These are phyloP conservation scores for Anthoceros angustus DNA, from an alignment of 225 moss, liverwort and hornwort genomes.

Conservation along the genomic window DNA sequence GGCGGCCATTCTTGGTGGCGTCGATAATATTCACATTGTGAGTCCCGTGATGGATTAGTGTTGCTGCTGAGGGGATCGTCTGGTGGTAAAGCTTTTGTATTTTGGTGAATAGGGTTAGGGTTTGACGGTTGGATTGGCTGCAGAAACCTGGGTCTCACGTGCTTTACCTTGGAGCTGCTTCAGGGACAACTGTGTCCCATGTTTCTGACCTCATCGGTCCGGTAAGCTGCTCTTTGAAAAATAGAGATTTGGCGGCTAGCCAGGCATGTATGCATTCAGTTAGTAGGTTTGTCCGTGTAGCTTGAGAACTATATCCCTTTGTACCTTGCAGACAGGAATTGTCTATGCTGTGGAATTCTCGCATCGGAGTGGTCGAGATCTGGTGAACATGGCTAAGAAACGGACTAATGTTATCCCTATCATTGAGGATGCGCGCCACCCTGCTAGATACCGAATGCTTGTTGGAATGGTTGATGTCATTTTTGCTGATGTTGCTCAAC, in stretches of 20 bases:
- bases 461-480: constrained; percentile 94
- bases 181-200: constrained; percentile 80
- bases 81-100: background rate
- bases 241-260: background rate
- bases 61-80: background rate
- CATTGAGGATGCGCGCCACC: constrained; percentile 78
- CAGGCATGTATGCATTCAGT: background rate
- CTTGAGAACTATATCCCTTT: background rate
- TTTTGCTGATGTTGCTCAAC: constrained; percentile 83
- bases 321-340: constrained; percentile 26
- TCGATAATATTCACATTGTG: constrained; percentile 89
- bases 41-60: constrained; percentile 1
- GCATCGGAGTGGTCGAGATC: constrained; percentile 64
- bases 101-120: background rate
- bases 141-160: constrained; percentile 87
- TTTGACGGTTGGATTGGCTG: background rate
- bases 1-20: constrained; percentile 83
- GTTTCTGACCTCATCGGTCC: constrained; percentile 76
- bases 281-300: background rate
- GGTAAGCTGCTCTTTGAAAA: constrained; percentile 6
- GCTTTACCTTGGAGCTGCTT: constrained; percentile 74
- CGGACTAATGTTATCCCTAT: constrained; percentile 79
- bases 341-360: constrained; percentile 87
- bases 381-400: constrained; percentile 91
- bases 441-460: constrained; percentile 72